phyloP scores from a whole-genome alignment of 2,329 filamentous ascomycete species.

The Penicillium carneum region DNA sequence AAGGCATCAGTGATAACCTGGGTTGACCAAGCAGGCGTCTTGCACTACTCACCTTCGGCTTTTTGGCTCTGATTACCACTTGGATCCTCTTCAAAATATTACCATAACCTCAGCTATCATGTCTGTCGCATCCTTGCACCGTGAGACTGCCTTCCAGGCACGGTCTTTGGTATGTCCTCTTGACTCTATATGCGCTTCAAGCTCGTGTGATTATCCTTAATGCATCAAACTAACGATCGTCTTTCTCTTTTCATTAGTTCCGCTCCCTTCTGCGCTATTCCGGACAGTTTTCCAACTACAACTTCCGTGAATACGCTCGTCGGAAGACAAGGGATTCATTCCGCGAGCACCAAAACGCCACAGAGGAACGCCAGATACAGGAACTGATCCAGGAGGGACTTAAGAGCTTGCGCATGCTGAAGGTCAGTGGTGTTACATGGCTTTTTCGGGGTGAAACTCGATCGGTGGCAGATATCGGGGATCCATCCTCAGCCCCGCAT shows the following conservation, averaged over 20 bases:
- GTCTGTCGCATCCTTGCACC: slow-evolving; percentile 54
- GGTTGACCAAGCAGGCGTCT: not conserved
- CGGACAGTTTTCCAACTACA: slow-evolving; percentile 88
- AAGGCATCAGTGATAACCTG: slow-evolving; percentile 10
- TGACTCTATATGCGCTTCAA: not conserved
- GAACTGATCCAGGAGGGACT: slow-evolving; percentile 88
- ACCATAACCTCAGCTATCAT: slow-evolving; percentile 40
- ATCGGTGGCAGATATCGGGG: not conserved
- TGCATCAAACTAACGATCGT: slow-evolving; percentile 6
- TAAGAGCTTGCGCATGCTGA: slow-evolving; percentile 85
- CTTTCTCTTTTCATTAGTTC: slow-evolving; percentile 65
- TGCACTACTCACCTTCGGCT: not conserved
- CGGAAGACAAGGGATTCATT: slow-evolving; percentile 91
- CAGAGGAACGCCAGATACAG: slow-evolving; percentile 79
- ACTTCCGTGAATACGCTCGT: slow-evolving; percentile 95
- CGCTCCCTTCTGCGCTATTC: slow-evolving; percentile 88
- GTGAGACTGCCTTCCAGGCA: slow-evolving; percentile 56
- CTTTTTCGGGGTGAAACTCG: not conserved
- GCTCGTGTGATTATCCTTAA: not conserved
- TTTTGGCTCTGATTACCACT: not conserved
- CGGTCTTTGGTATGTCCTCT: slow-evolving; percentile 54
- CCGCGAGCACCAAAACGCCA: slow-evolving; percentile 75
- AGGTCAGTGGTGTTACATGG: slow-evolving; percentile 66
- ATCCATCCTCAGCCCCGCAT: not conserved
- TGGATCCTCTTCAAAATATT: slow-evolving; percentile 12